Evolutionary conservation across 352 stramenopile species (phyloP), one percentile per base, ranked within the genome.

Genomic region (Globisporangium cystogenes): DNA sequence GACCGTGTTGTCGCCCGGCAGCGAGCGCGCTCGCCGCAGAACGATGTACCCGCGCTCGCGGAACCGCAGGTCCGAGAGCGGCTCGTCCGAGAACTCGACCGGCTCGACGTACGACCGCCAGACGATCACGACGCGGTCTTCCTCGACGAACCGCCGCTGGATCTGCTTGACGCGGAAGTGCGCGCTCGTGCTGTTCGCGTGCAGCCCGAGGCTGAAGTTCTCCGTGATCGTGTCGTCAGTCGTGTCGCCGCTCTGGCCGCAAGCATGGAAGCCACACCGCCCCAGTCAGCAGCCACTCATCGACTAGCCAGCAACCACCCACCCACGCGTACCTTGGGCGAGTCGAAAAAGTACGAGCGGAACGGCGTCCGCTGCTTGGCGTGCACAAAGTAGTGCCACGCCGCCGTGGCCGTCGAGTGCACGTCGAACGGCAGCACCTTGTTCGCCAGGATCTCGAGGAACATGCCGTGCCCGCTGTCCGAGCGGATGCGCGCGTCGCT

Each of bases 101-200:
- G 75, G 69, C 18, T 89, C 65, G 48, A 84, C 81, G 29, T 68
- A 72, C 15, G 78, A 72, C 27, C 63, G 70, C 75, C 75, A 89
- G n/a, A 74, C 70, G 35, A 89, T 80, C 49, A 88, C 73, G 15
- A 82, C 60, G 26, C 71, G 70, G 59, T 86, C 71, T 15, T 65
- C 23, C 40, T 85, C 73, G 18, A 77, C 65, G 63, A 81, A 83
- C 15, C 72, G 67, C 4, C 75, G 69, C 33, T 85, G 68, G 48
- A 89, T 66, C 48, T 89, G 74, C 43, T 82, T 73, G 53, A 86
- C 71, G 6, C 61, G 61, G 62, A 86, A 85, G 26, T 82, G 61
- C n/a, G 70, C 73, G 18, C 55, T 71, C 16, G 57, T 76, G 26
- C 26, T 12, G 4, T 31, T 29, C 26, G 3, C 26, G 46, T 74